phyloP scores from a whole-genome alignment of 2,329 filamentous ascomycete genomes.

The Apiospora hydei region DNA sequence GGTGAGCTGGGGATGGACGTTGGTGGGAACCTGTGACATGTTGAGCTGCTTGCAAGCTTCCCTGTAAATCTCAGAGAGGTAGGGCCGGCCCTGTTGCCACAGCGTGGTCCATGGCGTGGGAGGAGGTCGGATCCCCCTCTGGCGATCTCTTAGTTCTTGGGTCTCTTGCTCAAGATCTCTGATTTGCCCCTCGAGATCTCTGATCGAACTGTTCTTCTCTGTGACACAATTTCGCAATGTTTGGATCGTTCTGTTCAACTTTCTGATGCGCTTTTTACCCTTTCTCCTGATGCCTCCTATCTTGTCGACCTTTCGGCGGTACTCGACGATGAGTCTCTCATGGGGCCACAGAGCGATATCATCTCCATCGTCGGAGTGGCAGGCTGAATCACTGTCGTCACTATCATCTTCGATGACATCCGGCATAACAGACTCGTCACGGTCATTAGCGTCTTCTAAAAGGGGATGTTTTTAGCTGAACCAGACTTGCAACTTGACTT shows the following conservation, averaged over 20 bases:
- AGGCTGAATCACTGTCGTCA: not conserved
- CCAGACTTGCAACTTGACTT: not conserved
- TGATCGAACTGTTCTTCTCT: not conserved
- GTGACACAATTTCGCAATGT: not conserved
- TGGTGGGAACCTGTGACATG: constrained; percentile 12
- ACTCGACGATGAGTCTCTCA: not conserved
- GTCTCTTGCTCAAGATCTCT: not conserved
- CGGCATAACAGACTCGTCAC: constrained; percentile 9
- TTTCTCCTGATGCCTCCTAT: not conserved
- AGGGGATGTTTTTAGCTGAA: not conserved
- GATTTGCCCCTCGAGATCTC: not conserved
- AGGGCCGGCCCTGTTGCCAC: not conserved
- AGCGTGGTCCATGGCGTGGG: not conserved
- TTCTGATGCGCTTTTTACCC: not conserved
- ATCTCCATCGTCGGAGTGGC: not conserved
- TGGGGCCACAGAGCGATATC: not conserved
- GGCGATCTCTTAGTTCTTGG: not conserved
- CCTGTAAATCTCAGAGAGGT: not conserved
- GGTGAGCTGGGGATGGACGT: constrained; percentile 1
- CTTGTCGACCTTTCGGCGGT: not conserved
- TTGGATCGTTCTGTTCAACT: not conserved
- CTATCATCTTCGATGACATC: not conserved
- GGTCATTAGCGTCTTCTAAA: not conserved
- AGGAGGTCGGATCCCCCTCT: not conserved
- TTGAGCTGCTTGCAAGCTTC: constrained; percentile 14